Percentiles rank a stretch among this genome's conserved stretches.
Conservation (phyloP, 108 stramenopile species). For the Skeletonema grethae region DNA sequence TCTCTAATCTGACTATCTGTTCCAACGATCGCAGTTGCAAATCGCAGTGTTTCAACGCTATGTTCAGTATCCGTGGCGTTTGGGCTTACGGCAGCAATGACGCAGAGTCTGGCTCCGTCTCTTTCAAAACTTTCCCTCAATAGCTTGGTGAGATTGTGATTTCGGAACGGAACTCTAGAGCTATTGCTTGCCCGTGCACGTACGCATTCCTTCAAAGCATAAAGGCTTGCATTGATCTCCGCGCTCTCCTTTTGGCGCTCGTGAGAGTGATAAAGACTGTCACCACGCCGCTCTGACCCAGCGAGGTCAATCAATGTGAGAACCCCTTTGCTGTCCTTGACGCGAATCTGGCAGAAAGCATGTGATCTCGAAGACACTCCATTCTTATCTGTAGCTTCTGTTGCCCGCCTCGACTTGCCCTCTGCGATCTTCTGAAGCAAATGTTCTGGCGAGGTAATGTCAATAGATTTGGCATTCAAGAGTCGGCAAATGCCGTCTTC, state of each 20-base stretch:
- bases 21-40: constrained; percentile 49
- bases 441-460: constrained; percentile 38
- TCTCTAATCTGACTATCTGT: constrained; percentile 41
- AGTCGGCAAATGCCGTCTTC: constrained; percentile 47
- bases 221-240: constrained; percentile 77
- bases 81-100: constrained; percentile 64
- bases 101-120: constrained; percentile 48
- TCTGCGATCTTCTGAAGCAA: constrained; percentile 33
- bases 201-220: constrained; percentile 77
- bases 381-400: constrained; percentile 66
- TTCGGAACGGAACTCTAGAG: constrained; percentile 45
- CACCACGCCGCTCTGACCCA: constrained; percentile 76
- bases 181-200: constrained; percentile 54
- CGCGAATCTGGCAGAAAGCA: constrained; percentile 53
- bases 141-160: constrained; percentile 64
- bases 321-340: constrained; percentile 45
- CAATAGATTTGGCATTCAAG: constrained; percentile 30
- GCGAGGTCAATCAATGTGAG: constrained; percentile 79
- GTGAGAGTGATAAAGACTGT: constrained; percentile 53
- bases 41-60: constrained; percentile 64
- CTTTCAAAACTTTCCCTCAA: constrained; percentile 62
- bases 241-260: constrained; percentile 68
- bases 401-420: constrained; percentile 55
- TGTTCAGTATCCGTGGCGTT: constrained; percentile 74
- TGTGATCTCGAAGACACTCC: constrained; percentile 52